Base-by-base conservation (phyloP, 2,329 filamentous ascomycete species). In the Torrubiella hemipterigena region DNA sequence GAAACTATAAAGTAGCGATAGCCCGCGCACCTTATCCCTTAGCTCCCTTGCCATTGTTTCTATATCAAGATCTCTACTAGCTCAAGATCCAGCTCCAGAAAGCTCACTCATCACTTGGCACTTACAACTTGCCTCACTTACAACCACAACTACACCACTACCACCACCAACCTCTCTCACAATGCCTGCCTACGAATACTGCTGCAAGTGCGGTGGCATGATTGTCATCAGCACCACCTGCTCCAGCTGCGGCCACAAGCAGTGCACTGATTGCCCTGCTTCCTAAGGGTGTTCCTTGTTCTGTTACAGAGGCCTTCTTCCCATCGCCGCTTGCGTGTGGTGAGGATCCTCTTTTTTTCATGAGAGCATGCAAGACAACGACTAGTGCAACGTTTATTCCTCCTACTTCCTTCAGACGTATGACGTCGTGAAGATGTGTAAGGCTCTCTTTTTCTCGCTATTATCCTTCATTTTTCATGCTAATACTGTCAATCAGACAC, bases 161-260 rank as follows among this genome's bases (percentile, higher is more conserved):
- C 27, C 29, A 30, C 20, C 23, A 23, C 26, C 23, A 31, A 15
- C 27, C 32, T 27, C 25, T 39, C 38, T 27, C 45, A 49, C 42
- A 30, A 63, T 63, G 60, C 55, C 59, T 47, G 52, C 56, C 43
- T 63, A 59, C 42, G 60, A 63, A 43, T 65, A 66, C 54, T 70
- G 67, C 61, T 69, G 66, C 60, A 51, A 67, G 46, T 70, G 66
- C 55, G 62, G 62, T 43, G 53, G 58, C 52, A 65, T 69, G 54
- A 67, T 70, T 42, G 66, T 69, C 56, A 70, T 70, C 55, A 69
- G 64, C 61, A 65, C 54, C 48, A 61, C 56, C 31, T 70, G 66
- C 58, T 56, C 51, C 38, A 54, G 56, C 45, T 70, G 66, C 48
- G 54, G 56, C 31, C 66, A 70, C 55, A 50, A 55, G 41, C 60